Conservation (phyloP, 2,329 filamentous ascomycete genomes). For the Daldinia sp. region DNA sequence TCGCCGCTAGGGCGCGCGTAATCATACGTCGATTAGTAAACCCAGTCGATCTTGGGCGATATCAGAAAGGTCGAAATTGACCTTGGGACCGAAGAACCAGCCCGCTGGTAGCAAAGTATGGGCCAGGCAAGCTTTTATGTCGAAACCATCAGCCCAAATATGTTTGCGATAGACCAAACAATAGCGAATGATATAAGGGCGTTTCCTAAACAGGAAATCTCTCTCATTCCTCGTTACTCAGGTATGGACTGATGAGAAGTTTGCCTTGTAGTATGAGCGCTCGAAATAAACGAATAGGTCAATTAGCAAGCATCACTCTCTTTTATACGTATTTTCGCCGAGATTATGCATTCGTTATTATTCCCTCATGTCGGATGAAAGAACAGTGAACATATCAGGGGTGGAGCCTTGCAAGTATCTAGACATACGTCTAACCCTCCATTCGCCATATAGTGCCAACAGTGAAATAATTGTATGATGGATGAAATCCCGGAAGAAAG, state of each 20-base stretch:
- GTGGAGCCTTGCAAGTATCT: background rate
- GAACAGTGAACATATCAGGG: background rate
- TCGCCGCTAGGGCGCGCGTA: conserved; percentile 5
- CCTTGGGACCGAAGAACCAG: background rate
- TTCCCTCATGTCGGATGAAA: background rate
- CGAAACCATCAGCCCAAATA: background rate
- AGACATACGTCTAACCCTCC: background rate
- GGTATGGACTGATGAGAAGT: background rate
- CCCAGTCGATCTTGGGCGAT: background rate
- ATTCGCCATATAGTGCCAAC: background rate
- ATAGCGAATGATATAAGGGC: background rate
- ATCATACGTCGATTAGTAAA: conserved; percentile 3
- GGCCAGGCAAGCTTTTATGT: background rate
- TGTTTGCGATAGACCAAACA: too few relatives aligned
- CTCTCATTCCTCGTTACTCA: background rate
- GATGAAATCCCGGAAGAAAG: background rate
- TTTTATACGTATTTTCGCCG: too few relatives aligned
- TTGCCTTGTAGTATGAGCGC: background rate
- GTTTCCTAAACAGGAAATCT: background rate
- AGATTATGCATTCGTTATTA: background rate
- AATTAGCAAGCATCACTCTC: background rate
- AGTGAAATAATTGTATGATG: background rate
- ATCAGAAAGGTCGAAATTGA: background rate
- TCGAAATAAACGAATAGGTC: background rate
- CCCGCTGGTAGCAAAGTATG: background rate